phyloP scores from a whole-genome alignment of 2,329 filamentous ascomycete genomes.

The Epicoccum nigrum region DNA sequence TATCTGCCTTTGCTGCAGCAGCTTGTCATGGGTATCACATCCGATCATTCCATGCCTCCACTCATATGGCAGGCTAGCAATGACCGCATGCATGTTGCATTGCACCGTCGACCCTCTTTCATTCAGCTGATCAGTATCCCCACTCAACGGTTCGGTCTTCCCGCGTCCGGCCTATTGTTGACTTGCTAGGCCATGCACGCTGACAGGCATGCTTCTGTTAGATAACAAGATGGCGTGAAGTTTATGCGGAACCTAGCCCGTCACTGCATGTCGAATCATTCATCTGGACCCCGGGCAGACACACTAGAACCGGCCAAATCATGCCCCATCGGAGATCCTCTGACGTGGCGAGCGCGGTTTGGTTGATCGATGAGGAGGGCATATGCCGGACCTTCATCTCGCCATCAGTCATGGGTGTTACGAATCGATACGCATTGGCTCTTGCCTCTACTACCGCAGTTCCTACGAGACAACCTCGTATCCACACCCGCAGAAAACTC shows the following conservation, averaged over 20 bases:
- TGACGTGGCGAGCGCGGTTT: slow-evolving; percentile 58
- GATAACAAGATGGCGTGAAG: slow-evolving; percentile 52
- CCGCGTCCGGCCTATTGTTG: slow-evolving; percentile 50
- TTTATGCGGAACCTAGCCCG: slow-evolving; percentile 52
- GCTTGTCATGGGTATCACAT: slow-evolving; percentile 41
- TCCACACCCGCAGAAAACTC: slow-evolving; percentile 36
- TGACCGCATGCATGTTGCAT: slow-evolving; percentile 49
- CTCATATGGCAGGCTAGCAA: slow-evolving; percentile 43
- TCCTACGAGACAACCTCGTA: slow-evolving; percentile 38
- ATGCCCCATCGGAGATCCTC: slow-evolving; percentile 58
- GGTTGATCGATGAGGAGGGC: slow-evolving; percentile 49
- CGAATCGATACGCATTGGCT: slow-evolving; percentile 39
- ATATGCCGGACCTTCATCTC: slow-evolving; percentile 48
- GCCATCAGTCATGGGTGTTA: slow-evolving; percentile 48
- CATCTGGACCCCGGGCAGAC: slow-evolving; percentile 50
- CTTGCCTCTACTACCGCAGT: slow-evolving; percentile 32
- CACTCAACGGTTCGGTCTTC: slow-evolving; percentile 47
- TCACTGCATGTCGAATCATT: slow-evolving; percentile 53
- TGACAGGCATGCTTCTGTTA: slow-evolving; percentile 50
- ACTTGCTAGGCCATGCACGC: slow-evolving; percentile 49
- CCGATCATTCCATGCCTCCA: slow-evolving; percentile 46
- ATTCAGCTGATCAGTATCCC: slow-evolving; percentile 50
- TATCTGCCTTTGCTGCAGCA: slow-evolving; percentile 53
- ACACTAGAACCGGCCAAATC: slow-evolving; percentile 56
- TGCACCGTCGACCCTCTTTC: slow-evolving; percentile 39